Percentiles rank a stretch among this genome's conserved stretches.
Conservation (phyloP, 371 early-diverging fungal genomes). For the Lichtheimia hyalospora region DNA sequence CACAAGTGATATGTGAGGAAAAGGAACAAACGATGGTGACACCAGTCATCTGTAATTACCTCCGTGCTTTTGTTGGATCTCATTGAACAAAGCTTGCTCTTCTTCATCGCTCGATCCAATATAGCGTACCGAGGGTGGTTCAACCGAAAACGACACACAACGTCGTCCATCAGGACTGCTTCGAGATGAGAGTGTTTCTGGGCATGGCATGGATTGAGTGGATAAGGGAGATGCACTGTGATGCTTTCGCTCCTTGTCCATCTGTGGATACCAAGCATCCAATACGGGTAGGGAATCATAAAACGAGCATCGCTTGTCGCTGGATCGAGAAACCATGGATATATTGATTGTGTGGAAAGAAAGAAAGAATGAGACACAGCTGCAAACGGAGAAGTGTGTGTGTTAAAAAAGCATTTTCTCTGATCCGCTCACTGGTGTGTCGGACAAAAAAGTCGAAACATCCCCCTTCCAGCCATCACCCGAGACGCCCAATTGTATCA, state of each 20-base stretch:
- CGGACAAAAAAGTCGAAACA: not conserved
- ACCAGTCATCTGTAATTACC: too few relatives aligned
- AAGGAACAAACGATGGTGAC: too few relatives aligned
- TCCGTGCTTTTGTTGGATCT: too few relatives aligned
- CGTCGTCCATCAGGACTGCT: conserved; percentile 4
- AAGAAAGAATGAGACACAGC: conserved; percentile 2
- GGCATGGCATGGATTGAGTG: not conserved
- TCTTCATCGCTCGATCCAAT: too few relatives aligned
- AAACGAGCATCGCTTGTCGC: conserved; percentile 15
- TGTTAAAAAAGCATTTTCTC: not conserved
- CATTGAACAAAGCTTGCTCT: too few relatives aligned
- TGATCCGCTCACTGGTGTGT: not conserved
- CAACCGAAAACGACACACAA: conserved; percentile 34
- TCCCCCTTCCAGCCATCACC: not conserved
- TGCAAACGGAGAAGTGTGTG: not conserved
- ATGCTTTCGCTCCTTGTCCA: conserved; percentile 5
- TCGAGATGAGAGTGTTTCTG: not conserved
- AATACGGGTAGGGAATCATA: conserved; percentile 36
- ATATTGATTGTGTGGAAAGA: conserved; percentile 4
- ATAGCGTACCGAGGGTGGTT: conserved; percentile 26
- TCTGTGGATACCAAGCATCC: conserved; percentile 33
- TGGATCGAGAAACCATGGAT: conserved; percentile 9
- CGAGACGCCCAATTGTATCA: too few relatives aligned
- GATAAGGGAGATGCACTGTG: conserved; percentile 3
- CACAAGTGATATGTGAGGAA: not conserved